Evolutionary conservation across 179 eudicot species (phyloP), one percentile per base, ranked within the genome.

Genomic region (Gypsophila paniculata): DNA sequence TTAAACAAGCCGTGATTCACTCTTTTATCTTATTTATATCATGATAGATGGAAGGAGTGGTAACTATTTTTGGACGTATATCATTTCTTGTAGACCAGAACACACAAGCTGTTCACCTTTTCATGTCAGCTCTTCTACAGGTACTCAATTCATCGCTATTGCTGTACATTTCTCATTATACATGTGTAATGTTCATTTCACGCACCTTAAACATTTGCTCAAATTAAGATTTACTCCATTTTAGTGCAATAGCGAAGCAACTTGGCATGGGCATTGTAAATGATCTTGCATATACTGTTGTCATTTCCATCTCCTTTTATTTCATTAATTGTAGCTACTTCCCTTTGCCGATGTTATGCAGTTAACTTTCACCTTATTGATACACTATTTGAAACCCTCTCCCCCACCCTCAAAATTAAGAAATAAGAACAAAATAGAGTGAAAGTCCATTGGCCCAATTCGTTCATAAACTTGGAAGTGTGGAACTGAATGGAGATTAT

Each of bases 51-150:
- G 90, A 89, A 84, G 98, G 98, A 63, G 91, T 89, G 48, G 98
- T 93, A 63, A 85, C 68, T 21, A 88, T 93, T 77, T 93, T 93
- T 74, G 96, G 98, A 21, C 89, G 96, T 53, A 77, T 93, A 76
- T 89, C 98, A 19, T 75, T 93, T 60, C 86, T 91, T 63, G 85
- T 91, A 17, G 96, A 93, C 85, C 97, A 93, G 83, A 93, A 93
- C 73, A 93, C 98, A 7, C 96, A 93, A 75, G 97, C 98, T 59
- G 91, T 91, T 75, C 98, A 93, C 73, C 73, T 91, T 84, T 93
- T 93, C 77, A 91, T 93, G 87, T 62, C 88, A 19, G 97, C 98
- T 14, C 90, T 93, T 73, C 89, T 93, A 65, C 97, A 91, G 98
- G 97, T 91, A 79, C 59, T 39, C 48, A 63, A n/a, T 48, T 61